A percentile compares a stretch with the other conserved stretches of the same genome.
Evolutionary conservation across 352 stramenopile genomes (phyloP).

Genomic region (Pythium grandisporangium): DNA sequence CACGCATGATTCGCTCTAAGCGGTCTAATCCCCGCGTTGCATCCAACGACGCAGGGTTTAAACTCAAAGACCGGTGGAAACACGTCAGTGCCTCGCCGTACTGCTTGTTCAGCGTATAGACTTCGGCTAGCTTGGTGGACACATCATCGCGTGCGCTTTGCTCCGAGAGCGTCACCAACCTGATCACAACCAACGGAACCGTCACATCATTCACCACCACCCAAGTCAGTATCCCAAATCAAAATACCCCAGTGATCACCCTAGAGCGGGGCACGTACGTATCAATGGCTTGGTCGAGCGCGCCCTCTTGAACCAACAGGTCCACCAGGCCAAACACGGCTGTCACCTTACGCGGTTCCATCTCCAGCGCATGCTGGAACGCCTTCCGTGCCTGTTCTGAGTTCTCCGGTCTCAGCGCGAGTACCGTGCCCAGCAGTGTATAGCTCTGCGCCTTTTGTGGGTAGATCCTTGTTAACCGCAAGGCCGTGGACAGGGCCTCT

Average conservation of each 20-base stretch:
- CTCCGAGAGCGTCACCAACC: slow-evolving; percentile 35
- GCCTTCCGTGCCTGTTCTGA: slow-evolving; percentile 45
- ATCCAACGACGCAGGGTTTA: slow-evolving; percentile 44
- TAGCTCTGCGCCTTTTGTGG: slow-evolving; percentile 62
- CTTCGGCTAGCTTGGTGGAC: slow-evolving; percentile 64
- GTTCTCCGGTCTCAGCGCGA: slow-evolving; percentile 55
- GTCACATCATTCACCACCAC: too few relatives aligned
- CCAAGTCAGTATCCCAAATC: slow-evolving; percentile 4
- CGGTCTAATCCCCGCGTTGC: slow-evolving; percentile 49
- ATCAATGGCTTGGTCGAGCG: slow-evolving; percentile 44
- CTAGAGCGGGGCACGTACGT: slow-evolving; percentile 19
- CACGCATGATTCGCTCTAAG: slow-evolving; percentile 74
- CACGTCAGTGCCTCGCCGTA: slow-evolving; percentile 54
- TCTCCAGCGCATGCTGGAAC: slow-evolving; percentile 43
- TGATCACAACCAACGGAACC: slow-evolving; percentile 10
- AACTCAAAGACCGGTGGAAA: slow-evolving; percentile 54
- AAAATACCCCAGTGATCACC: slow-evolving; percentile 1
- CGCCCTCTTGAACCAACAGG: slow-evolving; percentile 47
- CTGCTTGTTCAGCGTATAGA: slow-evolving; percentile 65
- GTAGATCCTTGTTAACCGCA: slow-evolving; percentile 59
- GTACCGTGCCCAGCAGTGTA: slow-evolving; percentile 61
- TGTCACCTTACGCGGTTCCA: slow-evolving; percentile 50
- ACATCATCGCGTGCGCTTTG: slow-evolving; percentile 49
- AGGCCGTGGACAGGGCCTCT: slow-evolving; percentile 57
- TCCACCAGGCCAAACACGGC: slow-evolving; percentile 66